Base-by-base conservation (phyloP, 1,284 basidiomycete species). In the Sanguinoderma infundibulare region DNA sequence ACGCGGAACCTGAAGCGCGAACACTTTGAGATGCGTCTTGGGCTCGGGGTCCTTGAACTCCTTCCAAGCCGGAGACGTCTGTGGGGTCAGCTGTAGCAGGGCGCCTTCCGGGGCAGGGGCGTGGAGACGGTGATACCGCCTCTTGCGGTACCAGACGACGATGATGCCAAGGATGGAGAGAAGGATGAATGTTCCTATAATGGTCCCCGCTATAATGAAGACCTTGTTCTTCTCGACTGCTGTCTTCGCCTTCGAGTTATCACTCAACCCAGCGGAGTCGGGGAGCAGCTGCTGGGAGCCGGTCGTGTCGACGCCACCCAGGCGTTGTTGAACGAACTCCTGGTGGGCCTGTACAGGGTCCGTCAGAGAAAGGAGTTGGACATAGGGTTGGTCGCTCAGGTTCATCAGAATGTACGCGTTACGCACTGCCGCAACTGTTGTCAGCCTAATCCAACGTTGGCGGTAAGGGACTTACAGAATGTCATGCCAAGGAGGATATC, bases 401-500 rank as follows among this genome's bases (percentile, higher is more conserved):
- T 87, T 78, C 72, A 89, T 79, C 22, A 87, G 74, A 17, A 82
- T 74, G 69, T 88, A 89, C 3, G 80, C 78, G 69, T 90, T 92
- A 15, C 90, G 86, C 55, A 92, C 90, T 92, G 66, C 22, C 10
- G 22, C 22, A 6, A 54, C 4, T 3, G 20, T 46, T 52, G 55
- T 42, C 44, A 63, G 35, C 2, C 14, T 15, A 39, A n/a, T 15
- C 28, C 28, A 34, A 28, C 10, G 4, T 10, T 26, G 7, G 44
- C 2, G 5, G 17, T 20, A n/a, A 9, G 12, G 26, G 20, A 32
- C 53, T 54, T 15, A 92, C 90, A 64, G 76, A 92, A 92, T 59
- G 81, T 83, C 90, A 92, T 91, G 55, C 90, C 90, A 61, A 92
- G 79, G 67, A 92, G 89, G 79, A 90, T 84, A 67, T 92, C 90